phyloP scores from a whole-genome alignment of 148 eudicot genomes.

The Fagopyrum homotropicum region DNA sequence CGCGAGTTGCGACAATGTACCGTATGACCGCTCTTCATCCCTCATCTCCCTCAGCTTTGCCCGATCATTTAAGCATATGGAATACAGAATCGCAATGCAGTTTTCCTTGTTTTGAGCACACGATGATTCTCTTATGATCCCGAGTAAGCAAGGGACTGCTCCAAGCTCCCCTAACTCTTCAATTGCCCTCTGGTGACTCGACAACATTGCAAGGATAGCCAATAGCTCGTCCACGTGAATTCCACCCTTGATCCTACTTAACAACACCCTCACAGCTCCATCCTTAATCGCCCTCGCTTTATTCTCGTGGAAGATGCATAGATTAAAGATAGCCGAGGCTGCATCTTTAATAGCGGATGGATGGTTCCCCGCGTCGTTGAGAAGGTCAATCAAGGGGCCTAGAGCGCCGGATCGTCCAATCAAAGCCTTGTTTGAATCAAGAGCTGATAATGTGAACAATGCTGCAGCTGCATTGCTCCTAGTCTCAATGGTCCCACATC shows the following conservation, averaged over 20 bases:
- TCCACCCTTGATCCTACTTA: slow-evolving; percentile 45
- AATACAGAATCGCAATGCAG: slow-evolving; percentile 60
- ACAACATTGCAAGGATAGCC: slow-evolving; percentile 83
- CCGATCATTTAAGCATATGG: slow-evolving; percentile 57
- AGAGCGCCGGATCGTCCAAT: slow-evolving; percentile 79
- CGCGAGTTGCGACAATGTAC: slow-evolving; percentile 68
- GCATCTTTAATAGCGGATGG: slow-evolving; percentile 78
- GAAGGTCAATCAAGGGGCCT: slow-evolving; percentile 60
- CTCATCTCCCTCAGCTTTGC: slow-evolving; percentile 65
- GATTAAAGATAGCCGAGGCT: slow-evolving; percentile 86
- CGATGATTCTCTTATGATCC: slow-evolving; percentile 41
- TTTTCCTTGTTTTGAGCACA: slow-evolving; percentile 84
- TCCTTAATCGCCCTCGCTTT: slow-evolving; percentile 66
- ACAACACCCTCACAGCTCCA: slow-evolving; percentile 66
- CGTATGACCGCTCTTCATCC: slow-evolving; percentile 58
- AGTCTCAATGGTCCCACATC: slow-evolving; percentile 60
- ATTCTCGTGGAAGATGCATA: slow-evolving; percentile 81
- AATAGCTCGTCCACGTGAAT: slow-evolving; percentile 64
- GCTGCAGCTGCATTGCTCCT: slow-evolving; percentile 92
- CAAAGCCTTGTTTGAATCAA: slow-evolving; percentile 74
- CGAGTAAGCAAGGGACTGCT: slow-evolving; percentile 52
- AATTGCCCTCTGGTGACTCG: slow-evolving; percentile 57
- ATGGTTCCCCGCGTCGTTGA: slow-evolving; percentile 55
- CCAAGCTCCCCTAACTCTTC: slow-evolving; percentile 74
- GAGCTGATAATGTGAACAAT: slow-evolving; percentile 83